These are phyloP conservation scores for Metarhizium brunneum DNA, from an alignment of 2,329 filamentous ascomycete genomes.

Conservation along the genomic window DNA sequence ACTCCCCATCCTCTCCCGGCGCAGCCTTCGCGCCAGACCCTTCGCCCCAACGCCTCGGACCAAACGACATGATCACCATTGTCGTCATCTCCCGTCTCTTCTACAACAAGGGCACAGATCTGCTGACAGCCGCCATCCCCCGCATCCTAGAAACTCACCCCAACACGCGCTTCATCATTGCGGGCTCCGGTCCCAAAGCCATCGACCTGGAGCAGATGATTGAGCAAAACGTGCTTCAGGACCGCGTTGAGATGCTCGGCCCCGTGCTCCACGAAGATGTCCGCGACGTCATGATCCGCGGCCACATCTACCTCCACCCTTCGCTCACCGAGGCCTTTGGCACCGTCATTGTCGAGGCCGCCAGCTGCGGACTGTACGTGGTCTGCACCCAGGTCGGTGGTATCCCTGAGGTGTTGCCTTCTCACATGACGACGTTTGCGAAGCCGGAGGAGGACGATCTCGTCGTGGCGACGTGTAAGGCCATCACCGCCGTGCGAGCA, in stretches of 20 bases:
- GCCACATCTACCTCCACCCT: slow-evolving; percentile 93
- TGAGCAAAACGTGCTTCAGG: slow-evolving; percentile 86
- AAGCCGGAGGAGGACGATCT: slow-evolving; percentile 95
- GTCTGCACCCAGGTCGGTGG: slow-evolving; percentile 95
- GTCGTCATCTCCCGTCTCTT: slow-evolving; percentile 96
- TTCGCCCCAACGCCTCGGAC: slow-evolving; percentile 61
- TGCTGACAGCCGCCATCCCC: slow-evolving; percentile 92
- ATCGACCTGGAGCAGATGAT: slow-evolving; percentile 98
- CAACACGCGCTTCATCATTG: slow-evolving; percentile 94
- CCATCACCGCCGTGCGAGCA: slow-evolving; percentile 76
- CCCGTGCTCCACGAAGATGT: slow-evolving; percentile 93
- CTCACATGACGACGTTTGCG: slow-evolving; percentile 95
- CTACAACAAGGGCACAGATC: slow-evolving; percentile 96
- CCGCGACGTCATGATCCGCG: slow-evolving; percentile 91
- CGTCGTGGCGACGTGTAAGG: slow-evolving; percentile 78
- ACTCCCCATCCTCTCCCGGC: slow-evolving; percentile 26
- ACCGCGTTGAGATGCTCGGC: slow-evolving; percentile 86
- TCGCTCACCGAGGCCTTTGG: slow-evolving; percentile 95
- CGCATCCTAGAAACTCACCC: slow-evolving; percentile 82
- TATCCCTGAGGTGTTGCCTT: slow-evolving; percentile 90
- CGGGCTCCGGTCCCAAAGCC: slow-evolving; percentile 88
- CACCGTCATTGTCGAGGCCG: slow-evolving; percentile 95
- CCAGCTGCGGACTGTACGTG: slow-evolving; percentile 90
- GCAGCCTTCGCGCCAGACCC: slow-evolving; percentile 31
- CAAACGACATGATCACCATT: slow-evolving; percentile 84